These are phyloP conservation scores for Kalmusia sp. DNA, from an alignment of 2,329 filamentous ascomycete species.

Conservation along the genomic window DNA sequence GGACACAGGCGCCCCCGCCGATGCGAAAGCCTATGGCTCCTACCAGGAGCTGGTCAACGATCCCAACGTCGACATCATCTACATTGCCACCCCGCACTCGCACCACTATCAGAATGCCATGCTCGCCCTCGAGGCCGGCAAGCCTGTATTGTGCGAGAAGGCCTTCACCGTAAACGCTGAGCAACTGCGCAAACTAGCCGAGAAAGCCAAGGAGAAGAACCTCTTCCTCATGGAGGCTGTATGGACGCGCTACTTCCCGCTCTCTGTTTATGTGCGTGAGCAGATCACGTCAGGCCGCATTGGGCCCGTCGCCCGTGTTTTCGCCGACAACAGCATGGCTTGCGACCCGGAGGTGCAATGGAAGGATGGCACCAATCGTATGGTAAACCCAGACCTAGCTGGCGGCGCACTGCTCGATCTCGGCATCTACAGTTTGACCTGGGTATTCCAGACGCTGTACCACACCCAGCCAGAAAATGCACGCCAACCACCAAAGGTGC, in stretches of 20 bases:
- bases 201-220: conserved; percentile 74
- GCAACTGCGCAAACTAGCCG: conserved; percentile 75
- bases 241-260: conserved; percentile 88
- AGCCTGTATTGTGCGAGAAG: conserved; percentile 91
- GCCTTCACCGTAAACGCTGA: conserved; percentile 83
- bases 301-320: conserved; percentile 63
- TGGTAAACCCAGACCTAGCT: conserved; percentile 83
- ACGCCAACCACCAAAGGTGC: conserved; percentile 73
- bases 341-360: conserved; percentile 66
- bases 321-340: conserved; percentile 66
- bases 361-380: conserved; percentile 65
- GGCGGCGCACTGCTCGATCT: conserved; percentile 85
- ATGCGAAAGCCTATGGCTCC: conserved; percentile 76
- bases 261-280: conserved; percentile 78
- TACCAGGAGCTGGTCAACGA: conserved; percentile 84
- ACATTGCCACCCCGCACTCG: conserved; percentile 88
- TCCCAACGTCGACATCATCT: conserved; percentile 81
- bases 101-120: conserved; percentile 93
- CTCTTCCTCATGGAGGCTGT: conserved; percentile 66
- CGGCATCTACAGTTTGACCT: conserved; percentile 87
- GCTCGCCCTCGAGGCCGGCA: conserved; percentile 82
- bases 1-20: conserved; percentile 70
- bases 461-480: conserved; percentile 71
- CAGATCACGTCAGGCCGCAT: conserved; percentile 63
- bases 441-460: conserved; percentile 90